Percentiles rank a stretch among this genome's conserved stretches.
phyloP scores from a whole-genome alignment of 306 rosid species.

The Vigna mungo region DNA sequence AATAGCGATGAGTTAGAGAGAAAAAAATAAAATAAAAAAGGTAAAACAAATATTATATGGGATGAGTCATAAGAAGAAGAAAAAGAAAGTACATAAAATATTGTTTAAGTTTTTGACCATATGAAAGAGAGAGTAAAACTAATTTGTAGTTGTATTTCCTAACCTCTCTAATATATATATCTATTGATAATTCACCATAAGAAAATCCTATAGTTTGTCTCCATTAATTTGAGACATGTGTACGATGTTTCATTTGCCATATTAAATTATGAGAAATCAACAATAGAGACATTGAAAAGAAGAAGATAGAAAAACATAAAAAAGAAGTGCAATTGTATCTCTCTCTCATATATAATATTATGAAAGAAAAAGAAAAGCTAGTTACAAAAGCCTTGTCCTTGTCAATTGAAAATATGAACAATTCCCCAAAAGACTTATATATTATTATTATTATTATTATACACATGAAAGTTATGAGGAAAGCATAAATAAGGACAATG shows the following conservation, averaged over 20 bases:
- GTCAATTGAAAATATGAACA: neutral
- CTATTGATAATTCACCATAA: neutral
- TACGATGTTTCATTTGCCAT: neutral
- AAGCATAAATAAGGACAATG: slow-evolving; percentile 34
- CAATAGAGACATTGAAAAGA: neutral
- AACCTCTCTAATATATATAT: too few relatives aligned
- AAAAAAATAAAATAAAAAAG: too few relatives aligned
- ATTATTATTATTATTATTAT: neutral
- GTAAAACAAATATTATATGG: too few relatives aligned
- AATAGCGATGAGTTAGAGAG: too few relatives aligned
- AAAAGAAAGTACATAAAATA: too few relatives aligned
- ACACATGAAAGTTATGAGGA: neutral
- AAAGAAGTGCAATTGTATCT: neutral
- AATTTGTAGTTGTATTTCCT: too few relatives aligned
- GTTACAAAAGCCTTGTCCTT: slow-evolving; percentile 1
- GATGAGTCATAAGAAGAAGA: too few relatives aligned
- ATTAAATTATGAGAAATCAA: neutral
- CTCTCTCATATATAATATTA: too few relatives aligned
- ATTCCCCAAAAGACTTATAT: neutral
- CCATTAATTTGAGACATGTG: neutral
- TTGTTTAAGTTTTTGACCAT: too few relatives aligned
- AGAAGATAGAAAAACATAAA: neutral
- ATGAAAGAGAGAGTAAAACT: too few relatives aligned
- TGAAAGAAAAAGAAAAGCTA: neutral
- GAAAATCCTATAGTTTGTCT: too few relatives aligned